Conservation (phyloP, 176 grass and related monocot genomes). For the Musa beccarii region DNA sequence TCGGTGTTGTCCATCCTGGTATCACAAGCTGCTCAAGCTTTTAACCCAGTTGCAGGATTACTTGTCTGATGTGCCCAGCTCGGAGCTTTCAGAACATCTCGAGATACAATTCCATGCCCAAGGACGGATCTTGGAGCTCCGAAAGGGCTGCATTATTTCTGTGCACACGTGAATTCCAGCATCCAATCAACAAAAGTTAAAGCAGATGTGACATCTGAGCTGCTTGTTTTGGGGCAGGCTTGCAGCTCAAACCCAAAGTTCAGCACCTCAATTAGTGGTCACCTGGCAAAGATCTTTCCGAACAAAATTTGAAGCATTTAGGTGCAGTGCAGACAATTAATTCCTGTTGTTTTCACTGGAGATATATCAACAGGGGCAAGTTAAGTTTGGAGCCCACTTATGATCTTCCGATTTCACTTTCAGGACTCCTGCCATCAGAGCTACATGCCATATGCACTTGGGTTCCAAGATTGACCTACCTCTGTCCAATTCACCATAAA, state of each 20-base stretch:
- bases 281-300: not conserved
- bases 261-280: not conserved
- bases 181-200: not conserved
- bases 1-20: not conserved
- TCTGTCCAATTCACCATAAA: not conserved
- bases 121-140: not conserved
- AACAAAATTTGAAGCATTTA: not conserved
- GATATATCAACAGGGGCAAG: too few relatives aligned
- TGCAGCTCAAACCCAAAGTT: not conserved
- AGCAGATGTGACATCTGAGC: not conserved
- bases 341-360: not conserved
- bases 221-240: not conserved
- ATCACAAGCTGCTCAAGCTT: not conserved
- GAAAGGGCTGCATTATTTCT: not conserved
- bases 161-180: slow-evolving; percentile 3
- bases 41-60: not conserved
- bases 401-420: not conserved
- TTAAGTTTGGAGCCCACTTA: not conserved
- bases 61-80: not conserved
- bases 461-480: too few relatives aligned
- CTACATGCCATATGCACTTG: too few relatives aligned
- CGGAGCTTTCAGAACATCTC: not conserved
- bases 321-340: not conserved
- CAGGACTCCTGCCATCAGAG: not conserved
- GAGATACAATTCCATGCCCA: not conserved